These are phyloP conservation scores for Wakefieldia striispora DNA, from an alignment of 768 basidiomycete species.

Conservation along the genomic window DNA sequence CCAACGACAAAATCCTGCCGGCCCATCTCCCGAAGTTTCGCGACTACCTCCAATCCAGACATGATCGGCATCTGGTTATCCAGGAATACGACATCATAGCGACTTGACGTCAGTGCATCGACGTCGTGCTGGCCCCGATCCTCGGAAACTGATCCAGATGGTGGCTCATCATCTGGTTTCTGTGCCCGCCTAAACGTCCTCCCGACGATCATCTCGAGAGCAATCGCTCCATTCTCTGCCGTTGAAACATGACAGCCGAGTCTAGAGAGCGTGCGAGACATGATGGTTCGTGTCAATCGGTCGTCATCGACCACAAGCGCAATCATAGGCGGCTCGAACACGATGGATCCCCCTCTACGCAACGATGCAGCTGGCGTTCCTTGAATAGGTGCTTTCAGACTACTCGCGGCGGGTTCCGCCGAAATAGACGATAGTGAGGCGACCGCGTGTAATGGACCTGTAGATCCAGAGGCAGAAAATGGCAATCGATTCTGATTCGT, in stretches of 20 bases:
- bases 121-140: neutral
- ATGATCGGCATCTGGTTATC: conserved; percentile 84
- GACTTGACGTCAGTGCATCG: neutral
- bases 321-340: conserved; percentile 51
- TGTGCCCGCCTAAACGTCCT: conserved; percentile 3
- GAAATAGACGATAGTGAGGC: conserved; percentile 1
- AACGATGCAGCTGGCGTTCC: conserved; percentile 7
- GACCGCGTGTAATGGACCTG: neutral
- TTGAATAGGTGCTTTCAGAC: conserved; percentile 13
- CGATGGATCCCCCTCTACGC: conserved; percentile 6
- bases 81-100: conserved; percentile 50
- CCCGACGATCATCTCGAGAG: conserved; percentile 69
- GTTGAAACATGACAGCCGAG: conserved; percentile 76
- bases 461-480: conserved; percentile 4
- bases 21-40: conserved; percentile 61
- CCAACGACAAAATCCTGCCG: conserved; percentile 80
- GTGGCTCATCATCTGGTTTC: neutral
- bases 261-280: conserved; percentile 75
- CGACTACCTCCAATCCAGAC: conserved; percentile 68
- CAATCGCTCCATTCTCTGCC: conserved; percentile 82
- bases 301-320: conserved; percentile 88
- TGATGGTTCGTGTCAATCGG: conserved; percentile 71
- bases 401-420: conserved; percentile 7
- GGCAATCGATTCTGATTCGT: neutral
- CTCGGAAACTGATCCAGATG: neutral